Percentiles rank a stretch among this genome's conserved stretches.
Evolutionary conservation across 306 rosid species (phyloP).

Genomic region (Cicer judaicum): DNA sequence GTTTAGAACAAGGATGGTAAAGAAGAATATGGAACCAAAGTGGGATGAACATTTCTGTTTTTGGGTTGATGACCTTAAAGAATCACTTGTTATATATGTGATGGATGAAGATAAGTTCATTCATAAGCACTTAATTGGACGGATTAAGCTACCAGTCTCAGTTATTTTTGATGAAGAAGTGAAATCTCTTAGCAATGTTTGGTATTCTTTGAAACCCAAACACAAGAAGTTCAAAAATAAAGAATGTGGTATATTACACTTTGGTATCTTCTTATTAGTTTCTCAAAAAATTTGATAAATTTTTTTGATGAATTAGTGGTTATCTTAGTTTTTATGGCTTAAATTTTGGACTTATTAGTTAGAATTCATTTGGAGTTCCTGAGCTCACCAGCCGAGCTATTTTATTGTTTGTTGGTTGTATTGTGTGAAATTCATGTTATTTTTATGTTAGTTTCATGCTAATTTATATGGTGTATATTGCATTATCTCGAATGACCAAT

Average conservation of each 20-base stretch:
- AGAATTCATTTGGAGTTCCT: neutral
- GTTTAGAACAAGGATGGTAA: slow-evolving; percentile 73
- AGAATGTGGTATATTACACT: slow-evolving; percentile 70
- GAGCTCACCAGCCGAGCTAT: neutral
- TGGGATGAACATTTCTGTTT: slow-evolving; percentile 87
- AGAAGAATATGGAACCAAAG: slow-evolving; percentile 69
- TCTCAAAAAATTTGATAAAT: too few species aligned
- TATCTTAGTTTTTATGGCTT: too few species aligned
- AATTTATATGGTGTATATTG: slow-evolving; percentile 37
- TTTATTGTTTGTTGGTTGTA: neutral
- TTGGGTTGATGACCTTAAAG: slow-evolving; percentile 79
- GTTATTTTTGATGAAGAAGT: slow-evolving; percentile 64
- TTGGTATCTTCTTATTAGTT: too few species aligned
- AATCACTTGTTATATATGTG: slow-evolving; percentile 63
- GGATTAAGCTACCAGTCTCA: slow-evolving; percentile 65
- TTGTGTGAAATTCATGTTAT: neutral
- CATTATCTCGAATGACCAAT: slow-evolving; percentile 38
- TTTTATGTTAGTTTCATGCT: slow-evolving; percentile 36
- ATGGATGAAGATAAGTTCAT: slow-evolving; percentile 87
- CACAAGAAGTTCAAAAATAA: slow-evolving; percentile 68
- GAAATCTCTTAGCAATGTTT: slow-evolving; percentile 67
- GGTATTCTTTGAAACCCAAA: slow-evolving; percentile 83
- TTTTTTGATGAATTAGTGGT: too few species aligned
- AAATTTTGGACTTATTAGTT: too few species aligned
- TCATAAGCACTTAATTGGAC: slow-evolving; percentile 75